Conservation (phyloP, 495 filamentous ascomycete genomes). For the Darksidea phi region DNA sequence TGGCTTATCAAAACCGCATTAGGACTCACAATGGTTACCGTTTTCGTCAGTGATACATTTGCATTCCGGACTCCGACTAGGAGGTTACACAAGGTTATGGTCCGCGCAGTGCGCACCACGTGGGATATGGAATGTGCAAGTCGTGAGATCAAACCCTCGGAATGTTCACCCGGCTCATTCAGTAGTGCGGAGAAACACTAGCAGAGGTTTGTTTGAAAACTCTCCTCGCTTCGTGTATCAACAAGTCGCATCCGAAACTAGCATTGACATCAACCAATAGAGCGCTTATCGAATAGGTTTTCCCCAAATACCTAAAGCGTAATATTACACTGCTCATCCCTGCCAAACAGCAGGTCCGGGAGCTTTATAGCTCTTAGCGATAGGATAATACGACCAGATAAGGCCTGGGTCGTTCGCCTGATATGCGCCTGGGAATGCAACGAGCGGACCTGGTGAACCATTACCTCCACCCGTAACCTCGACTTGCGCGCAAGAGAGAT, state of each 20-base stretch:
- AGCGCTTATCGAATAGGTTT: background rate
- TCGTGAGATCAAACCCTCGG: too few species aligned
- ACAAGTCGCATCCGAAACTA: too few species aligned
- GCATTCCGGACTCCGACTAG: background rate
- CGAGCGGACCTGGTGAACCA: slow-evolving; percentile 27
- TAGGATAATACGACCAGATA: slow-evolving; percentile 22
- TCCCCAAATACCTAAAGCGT: background rate
- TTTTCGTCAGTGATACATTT: background rate
- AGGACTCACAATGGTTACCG: background rate
- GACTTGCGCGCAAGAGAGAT: slow-evolving; percentile 37
- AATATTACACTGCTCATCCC: background rate
- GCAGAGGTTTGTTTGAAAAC: too few species aligned
- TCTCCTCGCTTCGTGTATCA: too few species aligned
- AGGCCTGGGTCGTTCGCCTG: slow-evolving; percentile 26
- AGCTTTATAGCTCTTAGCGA: slow-evolving; percentile 26
- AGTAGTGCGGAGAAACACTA: too few species aligned
- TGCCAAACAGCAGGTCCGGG: slow-evolving; percentile 35
- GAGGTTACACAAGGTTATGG: background rate
- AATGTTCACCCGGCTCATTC: too few species aligned
- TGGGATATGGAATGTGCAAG: background rate
- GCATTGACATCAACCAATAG: background rate
- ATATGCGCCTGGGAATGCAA: slow-evolving; percentile 34
- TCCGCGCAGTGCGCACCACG: background rate
- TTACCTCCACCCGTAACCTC: slow-evolving; percentile 33
- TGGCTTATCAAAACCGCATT: too few species aligned